Base-by-base conservation (phyloP, 1,284 basidiomycete genomes). In the Ceratobasidium theobromae region DNA sequence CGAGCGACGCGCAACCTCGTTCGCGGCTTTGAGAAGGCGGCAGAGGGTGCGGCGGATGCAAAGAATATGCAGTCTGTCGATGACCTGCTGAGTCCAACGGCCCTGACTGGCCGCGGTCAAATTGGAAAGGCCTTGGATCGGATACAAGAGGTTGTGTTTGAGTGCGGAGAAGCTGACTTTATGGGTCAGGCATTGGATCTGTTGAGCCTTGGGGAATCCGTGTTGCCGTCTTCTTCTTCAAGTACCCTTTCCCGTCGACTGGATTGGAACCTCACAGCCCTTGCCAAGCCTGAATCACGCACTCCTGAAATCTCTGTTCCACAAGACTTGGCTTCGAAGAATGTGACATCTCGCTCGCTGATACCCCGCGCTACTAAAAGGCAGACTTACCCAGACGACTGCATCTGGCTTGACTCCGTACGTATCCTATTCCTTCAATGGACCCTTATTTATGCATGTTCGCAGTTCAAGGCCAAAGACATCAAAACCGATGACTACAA, bases 81-180 rank as follows among this genome's bases (percentile, higher is more conserved):
- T 18, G 57, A 60, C 14, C 43, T 60, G 3, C 32, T 60, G 30
- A 60, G 57, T 45, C 43, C 43, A 23, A 60, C 46, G 32, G 57
- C 57, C n/a, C 18, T 60, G 12, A 21, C 28, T 14, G 57, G 57
- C 45, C 57, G 57, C 14, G 57, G 57, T 8, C 28, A 23, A 30
- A 60, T 60, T 27, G 57, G 57, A 6, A 35, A 40, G 4, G 57
- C 57, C 30, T 28, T 60, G n/a, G 57, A 60, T 27, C 43, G 45
- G 5, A 60, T 60, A 16, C 57, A 60, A 33, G 57, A 60, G 18
- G 32, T 27, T 4, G 45, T 18, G 23, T 49, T 60, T 27, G 21
- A 18, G n/a, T 60, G 57, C 14, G 57, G 49, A 23, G 46, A 32
- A 18, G 28, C 45, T 12, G 45, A 49, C 9, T 60, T 23, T 23